Percentiles rank a stretch among this genome's conserved stretches.
Conservation (phyloP, 768 basidiomycete species). For the Tulasnella sp. region DNA sequence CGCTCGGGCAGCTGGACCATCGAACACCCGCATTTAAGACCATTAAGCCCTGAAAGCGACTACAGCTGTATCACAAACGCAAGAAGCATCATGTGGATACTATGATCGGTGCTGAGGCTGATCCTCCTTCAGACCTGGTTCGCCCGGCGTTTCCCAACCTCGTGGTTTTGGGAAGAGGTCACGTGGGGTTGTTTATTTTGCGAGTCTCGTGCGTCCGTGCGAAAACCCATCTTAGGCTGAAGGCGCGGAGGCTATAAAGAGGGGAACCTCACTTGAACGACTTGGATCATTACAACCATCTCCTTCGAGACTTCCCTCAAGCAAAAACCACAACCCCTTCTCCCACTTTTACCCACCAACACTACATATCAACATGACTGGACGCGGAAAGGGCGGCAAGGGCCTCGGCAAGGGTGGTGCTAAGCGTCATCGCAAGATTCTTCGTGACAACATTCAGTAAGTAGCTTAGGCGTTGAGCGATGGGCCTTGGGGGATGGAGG, state of each 20-base stretch:
- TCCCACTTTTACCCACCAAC: constrained; percentile 6
- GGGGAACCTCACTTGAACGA: background rate
- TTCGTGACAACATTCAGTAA: constrained; percentile 24
- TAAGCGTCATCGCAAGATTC: constrained; percentile 35
- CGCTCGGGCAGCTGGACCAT: too few species aligned
- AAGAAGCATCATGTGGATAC: too few species aligned
- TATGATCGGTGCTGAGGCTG: too few species aligned
- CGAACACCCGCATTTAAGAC: too few species aligned
- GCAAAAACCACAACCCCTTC: background rate
- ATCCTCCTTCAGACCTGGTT: background rate
- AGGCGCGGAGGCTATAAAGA: background rate
- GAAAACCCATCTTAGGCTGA: background rate
- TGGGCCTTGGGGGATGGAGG: background rate
- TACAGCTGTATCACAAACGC: too few species aligned
- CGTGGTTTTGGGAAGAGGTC: background rate
- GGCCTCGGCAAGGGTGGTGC: constrained; percentile 36
- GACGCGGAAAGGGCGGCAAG: constrained; percentile 72
- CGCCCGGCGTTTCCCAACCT: background rate
- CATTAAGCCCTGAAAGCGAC: too few species aligned
- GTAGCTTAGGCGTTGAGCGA: background rate
- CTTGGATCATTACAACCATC: background rate
- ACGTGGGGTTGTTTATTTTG: background rate
- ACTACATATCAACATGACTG: constrained; percentile 42
- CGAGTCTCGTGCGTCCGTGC: background rate
- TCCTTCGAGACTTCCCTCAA: background rate